These are phyloP conservation scores for Phialemoniopsis sp. DNA, from an alignment of 2,329 filamentous ascomycete species.

Conservation along the genomic window DNA sequence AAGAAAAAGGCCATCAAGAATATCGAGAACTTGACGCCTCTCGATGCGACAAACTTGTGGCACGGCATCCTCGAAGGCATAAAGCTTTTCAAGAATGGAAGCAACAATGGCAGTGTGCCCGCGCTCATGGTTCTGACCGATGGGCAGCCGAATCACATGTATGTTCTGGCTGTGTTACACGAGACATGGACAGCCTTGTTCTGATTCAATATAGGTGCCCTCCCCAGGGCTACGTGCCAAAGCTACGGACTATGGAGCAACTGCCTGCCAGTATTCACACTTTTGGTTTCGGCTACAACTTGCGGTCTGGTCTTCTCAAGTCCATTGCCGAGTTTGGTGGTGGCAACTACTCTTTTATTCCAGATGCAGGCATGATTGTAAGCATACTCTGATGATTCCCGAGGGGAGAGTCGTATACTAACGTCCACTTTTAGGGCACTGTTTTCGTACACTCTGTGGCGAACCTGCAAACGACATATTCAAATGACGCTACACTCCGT, in stretches of 20 bases:
- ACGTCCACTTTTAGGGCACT: conserved; percentile 35
- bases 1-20: conserved; percentile 36
- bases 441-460: conserved; percentile 60
- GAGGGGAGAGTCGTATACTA: not conserved
- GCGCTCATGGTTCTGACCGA: conserved; percentile 52
- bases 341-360: conserved; percentile 58
- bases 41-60: conserved; percentile 51
- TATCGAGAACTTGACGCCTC: conserved; percentile 35
- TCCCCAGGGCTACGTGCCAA: conserved; percentile 47
- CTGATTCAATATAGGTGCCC: conserved; percentile 31
- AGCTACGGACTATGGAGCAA: conserved; percentile 35
- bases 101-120: conserved; percentile 29
- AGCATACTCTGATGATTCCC: conserved; percentile 7
- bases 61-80: conserved; percentile 48
- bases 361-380: conserved; percentile 57
- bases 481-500: conserved; percentile 37
- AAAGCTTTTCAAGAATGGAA: conserved; percentile 32
- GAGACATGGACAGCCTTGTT: not conserved
- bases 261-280: conserved; percentile 44
- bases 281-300: conserved; percentile 48
- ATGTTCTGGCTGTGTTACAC: conserved; percentile 6
- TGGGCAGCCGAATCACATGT: conserved; percentile 51
- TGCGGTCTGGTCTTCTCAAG: conserved; percentile 50
- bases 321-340: conserved; percentile 53
- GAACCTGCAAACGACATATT: conserved; percentile 56